A percentile compares a stretch with the other conserved stretches of the same genome.
Conservation (phyloP, 345 rosid species). For the Raphanus sativus region DNA sequence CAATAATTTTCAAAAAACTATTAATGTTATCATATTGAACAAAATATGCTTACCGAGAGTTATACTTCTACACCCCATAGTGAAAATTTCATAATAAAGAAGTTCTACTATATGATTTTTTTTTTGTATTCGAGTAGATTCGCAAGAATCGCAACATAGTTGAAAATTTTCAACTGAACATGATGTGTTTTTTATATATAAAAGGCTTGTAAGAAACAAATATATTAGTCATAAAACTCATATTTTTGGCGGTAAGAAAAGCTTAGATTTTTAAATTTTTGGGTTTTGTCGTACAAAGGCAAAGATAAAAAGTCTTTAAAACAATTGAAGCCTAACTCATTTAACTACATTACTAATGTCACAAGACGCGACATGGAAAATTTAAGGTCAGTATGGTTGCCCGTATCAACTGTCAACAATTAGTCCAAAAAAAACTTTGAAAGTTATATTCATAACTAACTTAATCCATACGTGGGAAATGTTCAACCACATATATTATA, state of each 20-base stretch:
- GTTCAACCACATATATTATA: not conserved
- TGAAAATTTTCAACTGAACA: not conserved
- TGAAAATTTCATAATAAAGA: not conserved
- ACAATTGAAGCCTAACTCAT: not conserved
- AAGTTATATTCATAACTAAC: not conserved
- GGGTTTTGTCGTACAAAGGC: not conserved
- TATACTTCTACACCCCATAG: not conserved
- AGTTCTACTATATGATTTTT: not conserved
- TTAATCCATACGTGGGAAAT: not conserved
- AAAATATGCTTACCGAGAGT: not conserved
- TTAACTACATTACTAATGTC: not conserved
- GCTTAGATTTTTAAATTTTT: not conserved
- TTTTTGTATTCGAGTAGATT: not conserved
- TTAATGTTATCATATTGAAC: not conserved
- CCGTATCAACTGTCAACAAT: not conserved
- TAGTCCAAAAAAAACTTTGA: not conserved
- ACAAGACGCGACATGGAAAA: not conserved
- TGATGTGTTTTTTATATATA: not conserved
- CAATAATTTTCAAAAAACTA: not conserved
- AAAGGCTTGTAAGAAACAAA: not conserved
- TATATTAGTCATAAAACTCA: not conserved
- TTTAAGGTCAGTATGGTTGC: not conserved
- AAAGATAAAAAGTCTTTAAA: not conserved
- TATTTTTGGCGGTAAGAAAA: not conserved
- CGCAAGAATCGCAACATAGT: not conserved